Evolutionary conservation across 2,329 filamentous ascomycete genomes (phyloP).

Genomic region (Fusarium sp.): DNA sequence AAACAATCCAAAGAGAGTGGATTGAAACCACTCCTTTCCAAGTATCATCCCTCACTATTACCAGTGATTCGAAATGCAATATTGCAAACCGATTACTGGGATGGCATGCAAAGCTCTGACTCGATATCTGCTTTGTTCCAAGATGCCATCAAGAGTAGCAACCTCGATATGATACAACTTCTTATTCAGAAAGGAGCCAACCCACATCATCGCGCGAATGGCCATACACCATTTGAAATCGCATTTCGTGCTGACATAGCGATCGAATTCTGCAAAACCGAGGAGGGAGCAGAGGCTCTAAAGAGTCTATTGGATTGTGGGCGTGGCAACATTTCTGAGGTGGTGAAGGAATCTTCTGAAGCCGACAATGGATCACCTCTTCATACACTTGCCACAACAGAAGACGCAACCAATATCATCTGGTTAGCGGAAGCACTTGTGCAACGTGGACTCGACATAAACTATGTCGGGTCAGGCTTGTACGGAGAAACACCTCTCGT

Average conservation of each 20-base stretch:
- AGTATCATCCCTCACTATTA: too few relatives aligned
- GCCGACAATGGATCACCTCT: background rate
- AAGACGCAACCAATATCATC: background rate
- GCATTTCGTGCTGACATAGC: background rate
- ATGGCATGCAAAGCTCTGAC: background rate
- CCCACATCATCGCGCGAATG: background rate
- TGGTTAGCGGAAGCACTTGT: slow-evolving; percentile 8
- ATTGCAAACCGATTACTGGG: background rate
- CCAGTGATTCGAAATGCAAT: background rate
- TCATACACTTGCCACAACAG: background rate
- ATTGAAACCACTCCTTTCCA: background rate
- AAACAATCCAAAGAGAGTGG: background rate
- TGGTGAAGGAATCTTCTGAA: rapidly evolving
- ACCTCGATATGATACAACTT: background rate
- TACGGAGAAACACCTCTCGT: background rate
- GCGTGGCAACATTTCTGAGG: too few relatives aligned
- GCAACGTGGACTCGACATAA: background rate
- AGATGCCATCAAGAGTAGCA: background rate
- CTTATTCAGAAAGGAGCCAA: background rate
- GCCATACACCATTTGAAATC: background rate
- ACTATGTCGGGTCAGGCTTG: background rate
- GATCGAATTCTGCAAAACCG: rapidly evolving
- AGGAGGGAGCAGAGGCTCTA: too few relatives aligned
- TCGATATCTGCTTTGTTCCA: background rate
- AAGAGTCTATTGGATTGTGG: too few relatives aligned